Evolutionary conservation across 2,329 filamentous ascomycete genomes (phyloP), one percentile per base, ranked within the genome.

Genomic region (Fusarium napiforme): DNA sequence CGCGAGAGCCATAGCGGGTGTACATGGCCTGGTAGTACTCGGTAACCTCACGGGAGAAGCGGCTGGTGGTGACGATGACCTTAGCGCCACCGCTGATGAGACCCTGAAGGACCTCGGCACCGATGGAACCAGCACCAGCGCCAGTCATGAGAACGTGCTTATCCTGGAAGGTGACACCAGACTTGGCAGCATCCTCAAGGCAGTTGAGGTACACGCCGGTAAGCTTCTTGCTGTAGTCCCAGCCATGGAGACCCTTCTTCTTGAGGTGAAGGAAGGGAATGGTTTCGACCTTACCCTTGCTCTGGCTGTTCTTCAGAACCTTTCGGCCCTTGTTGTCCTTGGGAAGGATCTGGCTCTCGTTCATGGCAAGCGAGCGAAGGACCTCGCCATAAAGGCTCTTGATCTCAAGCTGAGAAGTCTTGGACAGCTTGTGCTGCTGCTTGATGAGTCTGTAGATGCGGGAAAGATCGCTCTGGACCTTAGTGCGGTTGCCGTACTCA

Each of bases 1-100:
- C 96, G 74, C 94, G 93, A 69, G 94, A 94, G 79, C 96, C 96
- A 79, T 93, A 97, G 69, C 95, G 93, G 72, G 95, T 93, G 83
- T 99, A 99, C 93, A 99, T 98, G 64, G 94, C 92, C 84, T 99
- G 96, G 85, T 99, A 99, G 86, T 98, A 99, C 85, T 99, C 96
- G 10, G 96, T 99, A 64, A 99, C 96, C 83, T 98, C 93, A 50
- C 95, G 93, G 21, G 96, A 99, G 87, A 96, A 99, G 77, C 96
- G 92, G 80, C 94, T 97, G 23, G 96, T 99, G 19, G 96, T 99
- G 67, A 99, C 97, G 59, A 98, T 87, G 45, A 99, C 97, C 87
- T 96, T 97, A 75, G 96, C 96, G 81, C 96, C 96, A 85, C 97
- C 96, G 80, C 94, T 97, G 83, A 99, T 95, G 72, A 99, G 88